Base-by-base conservation (phyloP, 2,329 filamentous ascomycete genomes). In the Stagonosporopsis cucurbitacearum region DNA sequence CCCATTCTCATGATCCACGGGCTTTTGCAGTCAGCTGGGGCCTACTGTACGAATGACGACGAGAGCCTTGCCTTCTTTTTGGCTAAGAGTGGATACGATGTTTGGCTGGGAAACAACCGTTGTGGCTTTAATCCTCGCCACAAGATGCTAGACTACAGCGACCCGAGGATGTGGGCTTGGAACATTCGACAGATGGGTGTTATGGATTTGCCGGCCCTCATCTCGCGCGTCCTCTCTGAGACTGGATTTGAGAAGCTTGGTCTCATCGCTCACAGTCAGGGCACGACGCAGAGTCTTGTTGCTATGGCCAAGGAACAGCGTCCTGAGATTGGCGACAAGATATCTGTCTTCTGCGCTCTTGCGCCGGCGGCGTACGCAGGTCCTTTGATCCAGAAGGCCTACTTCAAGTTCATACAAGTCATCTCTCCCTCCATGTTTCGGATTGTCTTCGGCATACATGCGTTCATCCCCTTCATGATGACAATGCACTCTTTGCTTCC, bases 91-190 rank as follows among this genome's bases (percentile, higher is more conserved):
- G 93, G 93, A 1, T 97, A 92, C 75, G 94, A 98, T 73, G 91
- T 98, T 35, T 98, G 93, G 93, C 82, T 97, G 15, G 94, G 94
- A 4, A 96, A 96, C 77, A 97, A 96, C 71, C 85, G 94, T 19
- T 96, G 92, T 70, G 93, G 93, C 1, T 92, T 95, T 75, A 80
- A 84, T 0, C 93, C 94, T 0, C 84, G 87, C 61, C 94, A 98
- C 70, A 84, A 82, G 2, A 77, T 88, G 20, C 83, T 97, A 35
- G 77, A 85, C 2, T 87, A 89, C 62, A 79, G 79, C 3, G 94
- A 98, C 69, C 93, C 94, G 1, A 85, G 92, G 26, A 96, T 97
- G 91, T 97, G 94, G 94, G 87, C 88, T 36, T 98, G 94, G 94
- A 96, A 96, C 63, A 96, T 97, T 51, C 86, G 91, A 0, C 91